Base-by-base conservation (phyloP, 768 basidiomycete species). In the Suillus americanus region DNA sequence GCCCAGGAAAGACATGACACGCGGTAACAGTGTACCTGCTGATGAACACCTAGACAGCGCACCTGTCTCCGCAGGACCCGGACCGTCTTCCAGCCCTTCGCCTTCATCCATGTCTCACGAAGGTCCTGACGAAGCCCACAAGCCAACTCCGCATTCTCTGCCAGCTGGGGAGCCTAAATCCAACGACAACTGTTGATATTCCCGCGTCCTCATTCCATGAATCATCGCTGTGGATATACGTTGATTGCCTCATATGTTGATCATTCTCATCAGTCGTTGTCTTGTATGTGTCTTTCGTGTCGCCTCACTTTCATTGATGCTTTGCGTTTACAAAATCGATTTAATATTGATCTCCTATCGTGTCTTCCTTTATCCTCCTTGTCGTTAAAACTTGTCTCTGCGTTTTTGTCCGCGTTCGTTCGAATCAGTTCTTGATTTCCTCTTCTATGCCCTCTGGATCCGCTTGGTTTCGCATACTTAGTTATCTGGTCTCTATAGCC, bases 401-500 rank as follows among this genome's bases (percentile, higher is more conserved):
- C 63, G 60, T 62, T 62, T 60, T 51, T 38, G 30, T 54, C n/a
- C 30, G 3, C 38, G 56, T 57, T 57, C 25, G 56, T 35, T 57
- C 18, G 56, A 57, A 57, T 40, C 16, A 63, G 56, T 59, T 64
- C 40, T 9, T 28, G 54, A 16, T 28, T 56, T 53, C 64, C 67
- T 61, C n/a, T 59, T 64, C 62, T 51, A 61, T 66, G 66, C 63
- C 66, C 65, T 65, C 62, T 30, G 67, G 62, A 64, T 60, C 54
- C 37, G 50, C 40, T 62, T 60, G 65, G 61, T 59, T 67, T 62
- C 46, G 20, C 65, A 59, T 77, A 75, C 73, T 69, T 74, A 74
- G 45, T 60, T 43, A 59, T 28, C 25, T 18, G 40, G 64, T 65
- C 64, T 60, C 64, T 50, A 61, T 62, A 61, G 55, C 55, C 43